phyloP scores from a whole-genome alignment of 2,329 filamentous ascomycete genomes.

The Colletotrichum noveboracense region DNA sequence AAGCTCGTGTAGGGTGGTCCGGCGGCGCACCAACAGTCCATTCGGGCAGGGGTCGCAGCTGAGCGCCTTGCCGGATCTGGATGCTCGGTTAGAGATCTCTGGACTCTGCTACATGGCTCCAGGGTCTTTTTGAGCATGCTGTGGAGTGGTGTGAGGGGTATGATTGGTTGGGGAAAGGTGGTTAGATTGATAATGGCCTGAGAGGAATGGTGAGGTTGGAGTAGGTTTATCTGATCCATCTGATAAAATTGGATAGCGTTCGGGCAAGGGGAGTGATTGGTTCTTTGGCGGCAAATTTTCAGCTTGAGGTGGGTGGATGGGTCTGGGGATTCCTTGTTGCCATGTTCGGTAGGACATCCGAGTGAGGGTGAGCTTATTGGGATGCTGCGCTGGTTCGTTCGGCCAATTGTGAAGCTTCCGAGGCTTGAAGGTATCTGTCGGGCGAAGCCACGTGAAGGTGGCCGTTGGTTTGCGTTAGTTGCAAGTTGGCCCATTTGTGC shows the following conservation, averaged over 20 bases:
- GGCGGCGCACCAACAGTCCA: neutral
- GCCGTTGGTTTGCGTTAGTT: neutral
- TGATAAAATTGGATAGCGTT: slow-evolving; percentile 16
- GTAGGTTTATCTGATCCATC: slow-evolving; percentile 15
- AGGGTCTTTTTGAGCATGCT: slow-evolving; percentile 1
- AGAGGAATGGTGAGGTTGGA: neutral
- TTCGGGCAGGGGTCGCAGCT: neutral
- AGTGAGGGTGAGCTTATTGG: neutral
- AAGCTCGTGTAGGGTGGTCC: slow-evolving; percentile 4
- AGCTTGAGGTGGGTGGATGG: neutral
- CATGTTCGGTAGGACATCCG: neutral
- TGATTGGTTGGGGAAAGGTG: neutral
- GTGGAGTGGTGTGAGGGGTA: neutral
- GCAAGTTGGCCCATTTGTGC: neutral
- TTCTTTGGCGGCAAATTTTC: neutral
- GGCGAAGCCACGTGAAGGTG: neutral
- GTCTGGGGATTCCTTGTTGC: neutral
- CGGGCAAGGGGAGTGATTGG: neutral
- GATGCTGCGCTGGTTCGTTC: neutral
- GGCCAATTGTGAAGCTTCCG: neutral
- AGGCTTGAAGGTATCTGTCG: neutral
- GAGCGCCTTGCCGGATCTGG: neutral
- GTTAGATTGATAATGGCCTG: slow-evolving; percentile 8
- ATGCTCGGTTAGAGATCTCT: slow-evolving; percentile 4
- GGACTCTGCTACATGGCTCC: neutral